Conservation (phyloP, 129 eudicot species). For the Gnaphalium uliginosum region DNA sequence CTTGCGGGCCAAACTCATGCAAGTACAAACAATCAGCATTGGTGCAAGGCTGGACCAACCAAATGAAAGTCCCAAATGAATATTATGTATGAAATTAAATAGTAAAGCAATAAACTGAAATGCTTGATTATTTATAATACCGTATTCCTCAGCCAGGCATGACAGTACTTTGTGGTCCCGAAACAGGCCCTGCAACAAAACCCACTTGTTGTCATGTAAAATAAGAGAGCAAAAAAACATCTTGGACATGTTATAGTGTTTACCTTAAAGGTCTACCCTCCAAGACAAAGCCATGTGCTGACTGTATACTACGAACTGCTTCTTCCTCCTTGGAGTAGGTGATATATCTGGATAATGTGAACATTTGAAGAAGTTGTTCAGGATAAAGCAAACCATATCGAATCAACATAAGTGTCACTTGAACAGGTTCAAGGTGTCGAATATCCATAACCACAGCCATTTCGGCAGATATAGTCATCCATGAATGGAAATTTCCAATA, state of each 20-base stretch:
- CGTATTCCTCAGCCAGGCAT: constrained; percentile 58
- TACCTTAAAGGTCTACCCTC: constrained; percentile 67
- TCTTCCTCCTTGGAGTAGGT: constrained; percentile 60
- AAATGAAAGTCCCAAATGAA: constrained; percentile 6
- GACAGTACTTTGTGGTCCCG: constrained; percentile 71
- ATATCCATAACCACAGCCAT: neutral
- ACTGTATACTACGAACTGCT: constrained; percentile 62
- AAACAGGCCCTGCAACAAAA: constrained; percentile 55
- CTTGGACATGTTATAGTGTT: constrained; percentile 2
- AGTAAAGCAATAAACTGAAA: constrained; percentile 21
- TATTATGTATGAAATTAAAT: neutral
- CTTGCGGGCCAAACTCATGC: constrained; percentile 65
- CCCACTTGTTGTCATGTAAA: neutral
- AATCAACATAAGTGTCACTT: constrained; percentile 3
- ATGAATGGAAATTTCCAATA: neutral
- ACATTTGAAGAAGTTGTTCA: neutral
- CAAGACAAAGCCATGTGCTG: constrained; percentile 55
- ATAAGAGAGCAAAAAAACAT: neutral
- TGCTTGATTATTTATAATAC: constrained; percentile 28
- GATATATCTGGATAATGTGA: constrained; percentile 45
- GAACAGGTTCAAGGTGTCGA: neutral
- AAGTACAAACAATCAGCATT: constrained; percentile 61
- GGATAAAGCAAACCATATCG: constrained; percentile 22
- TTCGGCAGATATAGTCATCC: neutral
- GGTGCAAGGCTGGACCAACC: constrained; percentile 52